Base-by-base conservation (phyloP, 257 asterid species). In the Solanum dulcamara region DNA sequence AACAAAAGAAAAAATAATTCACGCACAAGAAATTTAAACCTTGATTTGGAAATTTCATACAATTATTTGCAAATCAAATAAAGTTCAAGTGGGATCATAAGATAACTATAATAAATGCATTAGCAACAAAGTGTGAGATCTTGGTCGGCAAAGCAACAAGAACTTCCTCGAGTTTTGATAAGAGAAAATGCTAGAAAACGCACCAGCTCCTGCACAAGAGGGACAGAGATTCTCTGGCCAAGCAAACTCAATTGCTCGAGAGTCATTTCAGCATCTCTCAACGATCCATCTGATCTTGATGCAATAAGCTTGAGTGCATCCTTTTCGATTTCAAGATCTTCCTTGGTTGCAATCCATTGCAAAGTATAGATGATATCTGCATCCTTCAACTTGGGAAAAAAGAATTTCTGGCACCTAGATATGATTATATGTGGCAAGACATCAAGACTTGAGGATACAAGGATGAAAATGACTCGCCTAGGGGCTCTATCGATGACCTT, bases 211-310 rank as follows among this genome's bases (percentile, higher is more conserved):
- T 94, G 98, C 20, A 94, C 98, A 84, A 92, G 88, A 82, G 95
- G 89, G 50, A 92, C 91, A 38, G 98, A 90, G 83, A 96, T 90
- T 89, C 90, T 93, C 92, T 90, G 94, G 72, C 99, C 99, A 6
- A 96, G 93, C 86, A 96, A 90, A 86, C 97, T 92, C 91, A 96
- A 81, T 83, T 96, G 98, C 70, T 94, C 99, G 68, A 96, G 89
- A 42, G 99, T 96, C 99, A 94, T 96, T 91, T 96, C 99, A 40
- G 98, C 99, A 84, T 96, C 99, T 81, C 98, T 92, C 85, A 96
- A 84, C 57, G 99, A 96, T 85, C 99, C 99, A 83, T 94, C 94
- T 22, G 98, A 94, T 85, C 93, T 93, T 48, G 97, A 93, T 33
- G 99, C 95, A 86, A 93, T 92, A 83, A 96, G 97, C 91, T 96